Evolutionary conservation across 495 filamentous ascomycete species (phyloP), one percentile per base, ranked within the genome.

Genomic region (Daldinia concentrica): DNA sequence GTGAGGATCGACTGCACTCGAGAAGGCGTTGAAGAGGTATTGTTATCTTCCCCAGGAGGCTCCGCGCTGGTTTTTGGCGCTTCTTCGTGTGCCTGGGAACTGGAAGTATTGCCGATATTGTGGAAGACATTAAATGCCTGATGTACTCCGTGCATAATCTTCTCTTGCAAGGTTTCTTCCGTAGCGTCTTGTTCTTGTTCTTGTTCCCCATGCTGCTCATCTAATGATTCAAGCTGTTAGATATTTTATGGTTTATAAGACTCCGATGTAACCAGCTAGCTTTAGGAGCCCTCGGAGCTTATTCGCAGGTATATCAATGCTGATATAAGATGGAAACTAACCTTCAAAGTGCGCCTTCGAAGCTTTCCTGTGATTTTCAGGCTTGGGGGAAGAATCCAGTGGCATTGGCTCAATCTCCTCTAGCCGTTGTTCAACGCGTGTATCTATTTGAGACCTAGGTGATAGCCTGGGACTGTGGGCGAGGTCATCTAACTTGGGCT

Each of bases 401-500:
- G 48, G 37, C 45, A 15, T 50, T 32, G 68, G 50, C 22, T 63
- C 45, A 17, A 63, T 32, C 9, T 43, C 51, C 17, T 9, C n/a
- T 27, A 59, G 22, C 19, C 37, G 22, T 26, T 58, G 51, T 12
- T 41, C 39, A n/a, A 48, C 41, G n/a, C 1, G 32, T 22, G 54
- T 73, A 19, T 61, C 26, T n/a, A 15, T 50, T 5, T 37, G 63
- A 37, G 64, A 71, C 14, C 48, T 66, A 26, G 66, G 68, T 17
- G 60, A 66, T 37, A 71, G 17, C 39, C 63, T 51, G 29, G 56
- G 61, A 11, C 52, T 60, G 12, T 72, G 67, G 4, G 70, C 70
- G 9, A 74, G 73, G 29, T 76, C 70, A 17, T 75, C 75, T 15
- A 75, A 50, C 57, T 76, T 73, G 22, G 73, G 75, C 9, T 77